Base-by-base conservation (phyloP, 805 yeast genomes). In the Wickerhamiella cacticola region DNA sequence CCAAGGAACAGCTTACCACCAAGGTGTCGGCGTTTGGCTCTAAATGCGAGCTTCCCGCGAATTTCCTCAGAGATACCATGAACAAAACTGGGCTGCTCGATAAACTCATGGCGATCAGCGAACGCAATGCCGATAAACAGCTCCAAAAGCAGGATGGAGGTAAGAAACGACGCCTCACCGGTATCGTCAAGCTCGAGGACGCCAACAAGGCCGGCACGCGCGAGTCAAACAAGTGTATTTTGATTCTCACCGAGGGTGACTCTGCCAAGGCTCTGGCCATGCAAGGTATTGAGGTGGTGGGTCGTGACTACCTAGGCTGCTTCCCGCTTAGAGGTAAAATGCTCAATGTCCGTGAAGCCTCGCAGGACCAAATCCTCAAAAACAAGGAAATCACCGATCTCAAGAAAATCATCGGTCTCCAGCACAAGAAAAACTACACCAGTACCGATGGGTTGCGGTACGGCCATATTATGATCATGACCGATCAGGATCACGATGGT, bases 401-500 rank as follows among this genome's bases (percentile, higher is more conserved):
- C 58, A 92, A 92, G 62, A 87, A 89, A 62, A 92, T 92, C 57
- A 82, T 92, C 70, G 98, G 98, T 18, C 70, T 92, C 48, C 96
- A 88, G 63, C 98, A 92, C 66, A 86, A 82, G 58, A 89, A 86
- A 66, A 71, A 70, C 38, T 92, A 92, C 61, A 79, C 78, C 18
- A 81, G 79, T 54, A 70, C 82, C 13, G 75, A 75, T 49, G 78
- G 81, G 3, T 69, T 92, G 53, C 78, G 98, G 63, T 92, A 92
- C 61, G 98, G 98, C 31, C 95, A 87, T 63, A 75, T 92, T 45
- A 92, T 92, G 97, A 87, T 92, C 62, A 92, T 92, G 97, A 87
- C 98, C 5, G 98, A 92, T 82, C 98, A 92, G 68, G 98, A 92
- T 85, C 95, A 88, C 57, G 98, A 92, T 73, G 98, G 98, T 52